Base-by-base conservation (phyloP, 2,329 filamentous ascomycete genomes). In the Penicillium sp. region DNA sequence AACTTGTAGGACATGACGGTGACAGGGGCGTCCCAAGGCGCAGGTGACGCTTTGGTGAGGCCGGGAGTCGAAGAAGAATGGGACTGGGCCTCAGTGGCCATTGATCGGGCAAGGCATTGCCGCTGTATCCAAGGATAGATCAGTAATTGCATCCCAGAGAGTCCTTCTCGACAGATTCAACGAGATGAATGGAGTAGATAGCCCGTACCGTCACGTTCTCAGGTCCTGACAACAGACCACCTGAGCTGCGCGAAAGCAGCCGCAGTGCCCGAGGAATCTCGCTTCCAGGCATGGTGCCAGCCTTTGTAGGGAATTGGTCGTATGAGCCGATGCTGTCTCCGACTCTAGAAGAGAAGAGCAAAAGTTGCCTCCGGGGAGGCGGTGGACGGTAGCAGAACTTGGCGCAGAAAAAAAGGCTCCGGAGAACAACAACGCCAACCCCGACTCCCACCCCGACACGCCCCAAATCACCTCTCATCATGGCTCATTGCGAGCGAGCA, bases 1-100 rank as follows among this genome's bases (percentile, higher is more conserved):
- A 97, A 98, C 63, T 76, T 75, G 79, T 95, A 89, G 67, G 96
- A 80, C 39, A 91, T 97, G 47, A 91, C 78, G 39, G 86, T 80
- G 41, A 94, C 87, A 19, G 80, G 81, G 75, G 73, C 51, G 73
- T 58, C 57, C 60, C 63, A 69, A 33, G 60, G 54, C n/a, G 44
- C 43, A 6, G 40, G 37, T 20, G 45, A 17, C 28, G 54, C 41
- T 35, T 40, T 41, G 15, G 66, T 60, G 36, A 56, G 42, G 16
- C 56, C 39, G 34, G 50, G 51, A 32, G 47, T 42, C 13, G 63
- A 56, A 21, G 41, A 43, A 16, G 32, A 17, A 30, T 38, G 41
- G 14, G 59, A 40, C 41, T 66, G 54, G 15, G 69, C 60, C 44
- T 74, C 71, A 39, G 74, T 76, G 27, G 73, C 72, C 67, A 77